These are phyloP conservation scores for Phoenix roebelenii DNA, from an alignment of 176 grass and related monocot genomes.

Conservation along the genomic window DNA sequence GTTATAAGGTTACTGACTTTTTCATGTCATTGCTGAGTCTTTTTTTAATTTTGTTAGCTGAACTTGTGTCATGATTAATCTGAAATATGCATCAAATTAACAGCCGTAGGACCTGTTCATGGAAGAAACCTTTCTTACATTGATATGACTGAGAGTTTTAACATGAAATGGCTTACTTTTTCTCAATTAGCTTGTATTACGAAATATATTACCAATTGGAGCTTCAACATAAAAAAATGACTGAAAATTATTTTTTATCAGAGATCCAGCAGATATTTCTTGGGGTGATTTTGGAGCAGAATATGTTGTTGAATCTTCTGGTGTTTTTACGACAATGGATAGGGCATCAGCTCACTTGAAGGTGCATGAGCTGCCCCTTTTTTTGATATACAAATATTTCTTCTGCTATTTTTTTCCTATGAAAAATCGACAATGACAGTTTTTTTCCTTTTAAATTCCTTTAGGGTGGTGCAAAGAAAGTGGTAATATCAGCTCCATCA, in stretches of 20 bases:
- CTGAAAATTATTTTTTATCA: constrained; percentile 26
- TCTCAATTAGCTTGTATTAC: no score
- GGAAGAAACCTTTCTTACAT: no score
- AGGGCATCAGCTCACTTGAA: constrained; percentile 88
- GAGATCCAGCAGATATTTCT: constrained; percentile 84
- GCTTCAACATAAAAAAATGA: neutral
- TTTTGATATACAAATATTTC: neutral
- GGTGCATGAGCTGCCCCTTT: constrained; percentile 23
- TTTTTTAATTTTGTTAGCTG: no score
- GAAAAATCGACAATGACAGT: no score
- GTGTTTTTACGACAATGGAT: constrained; percentile 75
- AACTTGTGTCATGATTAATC: no score
- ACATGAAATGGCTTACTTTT: no score
- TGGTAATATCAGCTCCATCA: constrained; percentile 95
- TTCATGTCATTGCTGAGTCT: neutral
- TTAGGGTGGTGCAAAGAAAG: constrained; percentile 95
- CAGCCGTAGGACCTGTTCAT: no score
- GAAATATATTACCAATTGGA: neutral
- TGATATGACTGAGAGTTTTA: no score
- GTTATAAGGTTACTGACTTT: no score
- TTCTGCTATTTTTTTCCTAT: neutral
- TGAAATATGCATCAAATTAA: no score
- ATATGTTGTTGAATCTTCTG: constrained; percentile 92
- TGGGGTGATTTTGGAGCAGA: constrained; percentile 82
- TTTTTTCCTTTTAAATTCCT: neutral